Evolutionary conservation across 2,329 filamentous ascomycete genomes (phyloP), one percentile per base, ranked within the genome.

Genomic region (Botryotinia globosa): DNA sequence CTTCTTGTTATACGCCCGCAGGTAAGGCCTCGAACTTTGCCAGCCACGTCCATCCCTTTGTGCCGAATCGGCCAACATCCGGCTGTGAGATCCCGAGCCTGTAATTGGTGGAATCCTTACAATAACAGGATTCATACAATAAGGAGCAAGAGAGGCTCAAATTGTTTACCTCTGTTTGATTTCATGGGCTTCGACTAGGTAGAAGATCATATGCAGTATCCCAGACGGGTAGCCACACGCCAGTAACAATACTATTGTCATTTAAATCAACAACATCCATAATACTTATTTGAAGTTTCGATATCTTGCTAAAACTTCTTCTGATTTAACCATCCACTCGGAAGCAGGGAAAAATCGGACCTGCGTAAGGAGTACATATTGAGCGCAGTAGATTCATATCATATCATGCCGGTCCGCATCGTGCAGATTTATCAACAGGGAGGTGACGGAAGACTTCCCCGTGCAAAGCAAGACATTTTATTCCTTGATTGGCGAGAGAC

Each of bases 31-130:
- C 22, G 32, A 59, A 59, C 42, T 61, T 51, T 44, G n/a, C 63
- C 63, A 56, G 70, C 70, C 70, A 72, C 62, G n/a, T 61, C 42
- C 20, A 56, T 44, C 63, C 70, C 63, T 59, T 71, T 34, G 20
- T 67, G 62, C 70, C 70, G 62, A 70, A 22, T 70, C n/a, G 32
- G 42, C 61, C 61, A 32, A 59, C 22, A 58, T 39, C 58, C 62
- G 18, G 7, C n/a, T 51, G 39, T 54, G 51, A 54, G 16, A 70
- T 63, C 25, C 58, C 29, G 44, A 70, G 42, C 16, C 22, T 63
- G 51, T 70, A 18, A 70, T 63, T 63, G 42, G 68, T 32, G 12
- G 9, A n/a, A 1, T 29, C 3, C 10, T 34, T 22, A n/a, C 29
- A 58, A 29, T 10, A 25, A 67, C 37, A 72, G 58, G 12, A 68